Evolutionary conservation across 2,329 filamentous ascomycete genomes (phyloP).

Genomic region (Colletotrichum australisinense): DNA sequence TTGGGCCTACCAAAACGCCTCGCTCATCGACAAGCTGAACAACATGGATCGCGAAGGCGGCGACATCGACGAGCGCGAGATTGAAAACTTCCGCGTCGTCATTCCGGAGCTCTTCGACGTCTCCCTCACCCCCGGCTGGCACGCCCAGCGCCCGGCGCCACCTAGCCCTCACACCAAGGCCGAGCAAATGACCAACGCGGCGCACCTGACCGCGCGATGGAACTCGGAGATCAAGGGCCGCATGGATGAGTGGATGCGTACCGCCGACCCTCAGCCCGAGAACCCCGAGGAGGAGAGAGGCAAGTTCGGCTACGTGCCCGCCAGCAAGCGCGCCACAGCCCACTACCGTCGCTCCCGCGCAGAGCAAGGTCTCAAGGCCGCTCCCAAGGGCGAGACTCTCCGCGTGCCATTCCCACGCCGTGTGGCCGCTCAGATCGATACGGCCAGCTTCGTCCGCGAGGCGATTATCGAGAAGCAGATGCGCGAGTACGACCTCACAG

Average conservation of each 20-base stretch:
- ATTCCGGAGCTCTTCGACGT: slow-evolving; percentile 65
- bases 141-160: slow-evolving; percentile 52
- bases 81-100: slow-evolving; percentile 61
- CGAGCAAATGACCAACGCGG: slow-evolving; percentile 66
- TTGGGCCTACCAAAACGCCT: slow-evolving; percentile 44
- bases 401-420: slow-evolving; percentile 50
- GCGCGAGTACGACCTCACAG: slow-evolving; percentile 52
- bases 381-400: slow-evolving; percentile 39
- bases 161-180: slow-evolving; percentile 58
- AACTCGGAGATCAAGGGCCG: slow-evolving; percentile 55
- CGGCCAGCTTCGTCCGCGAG: slow-evolving; percentile 53
- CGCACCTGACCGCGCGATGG: slow-evolving; percentile 62
- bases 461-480: slow-evolving; percentile 62
- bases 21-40: slow-evolving; percentile 37
- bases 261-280: slow-evolving; percentile 36
- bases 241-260: slow-evolving; percentile 57
- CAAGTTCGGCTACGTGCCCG: slow-evolving; percentile 16
- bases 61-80: slow-evolving; percentile 37
- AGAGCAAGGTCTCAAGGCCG: not conserved
- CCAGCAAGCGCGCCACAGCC: not conserved
- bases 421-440: slow-evolving; percentile 55
- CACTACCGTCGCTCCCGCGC: not conserved
- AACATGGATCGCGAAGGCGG: not conserved
- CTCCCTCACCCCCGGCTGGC: slow-evolving; percentile 65
- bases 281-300: slow-evolving; percentile 10